These are phyloP conservation scores for Lentinula boryana DNA, from an alignment of 768 basidiomycete species.

Conservation along the genomic window DNA sequence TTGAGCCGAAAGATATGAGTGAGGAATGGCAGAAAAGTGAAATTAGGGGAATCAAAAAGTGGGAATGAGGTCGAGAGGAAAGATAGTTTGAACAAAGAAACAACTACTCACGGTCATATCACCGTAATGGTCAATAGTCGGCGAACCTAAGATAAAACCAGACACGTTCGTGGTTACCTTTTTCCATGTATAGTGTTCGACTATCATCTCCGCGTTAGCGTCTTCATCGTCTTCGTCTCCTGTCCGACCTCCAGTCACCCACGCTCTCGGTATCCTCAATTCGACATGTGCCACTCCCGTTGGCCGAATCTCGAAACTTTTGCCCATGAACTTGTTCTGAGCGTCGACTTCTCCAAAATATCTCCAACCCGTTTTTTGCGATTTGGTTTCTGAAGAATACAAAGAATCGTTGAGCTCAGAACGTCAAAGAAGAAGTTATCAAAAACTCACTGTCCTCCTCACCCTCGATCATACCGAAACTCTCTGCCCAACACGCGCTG, in stretches of 20 bases:
- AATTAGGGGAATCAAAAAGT: not conserved
- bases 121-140: slow-evolving; percentile 89
- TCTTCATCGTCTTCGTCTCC: slow-evolving; percentile 15
- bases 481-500: slow-evolving; percentile 90
- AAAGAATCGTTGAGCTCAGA: too few relatives aligned
- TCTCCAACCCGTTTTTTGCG: not conserved
- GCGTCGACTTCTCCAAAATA: slow-evolving; percentile 69
- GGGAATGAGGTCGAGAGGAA: not conserved
- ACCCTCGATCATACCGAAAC: not conserved
- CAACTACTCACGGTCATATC: slow-evolving; percentile 75
- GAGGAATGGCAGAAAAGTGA: too few relatives aligned
- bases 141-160: slow-evolving; percentile 87
- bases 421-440: too few relatives aligned
- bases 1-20: too few relatives aligned
- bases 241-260: slow-evolving; percentile 36
- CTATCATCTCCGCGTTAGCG: slow-evolving; percentile 44
- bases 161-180: slow-evolving; percentile 90
- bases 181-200: slow-evolving; percentile 95
- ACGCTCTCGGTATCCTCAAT: slow-evolving; percentile 64
- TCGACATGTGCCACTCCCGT: slow-evolving; percentile 93
- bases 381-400: not conserved
- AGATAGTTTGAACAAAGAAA: not conserved
- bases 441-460: not conserved
- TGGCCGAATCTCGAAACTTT: slow-evolving; percentile 93
- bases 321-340: slow-evolving; percentile 95